Percentiles rank a stretch among this genome's conserved stretches.
These are phyloP conservation scores for Penicillium manginii DNA, from an alignment of 495 filamentous ascomycete species.

Conservation along the genomic window DNA sequence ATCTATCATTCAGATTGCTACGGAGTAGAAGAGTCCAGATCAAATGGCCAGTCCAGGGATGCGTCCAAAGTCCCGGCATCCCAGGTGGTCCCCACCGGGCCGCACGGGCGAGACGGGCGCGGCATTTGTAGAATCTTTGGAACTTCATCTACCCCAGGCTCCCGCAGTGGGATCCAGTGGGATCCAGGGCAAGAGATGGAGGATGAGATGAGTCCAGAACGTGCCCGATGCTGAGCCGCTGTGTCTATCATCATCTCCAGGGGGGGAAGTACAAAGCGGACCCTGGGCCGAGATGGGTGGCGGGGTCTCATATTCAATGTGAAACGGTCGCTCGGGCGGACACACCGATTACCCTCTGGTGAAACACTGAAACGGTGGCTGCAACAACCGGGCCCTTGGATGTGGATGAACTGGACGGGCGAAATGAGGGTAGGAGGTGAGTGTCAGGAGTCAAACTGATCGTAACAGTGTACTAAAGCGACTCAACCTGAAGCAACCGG, in stretches of 20 bases:
- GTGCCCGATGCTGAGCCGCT: not conserved
- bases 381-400: conserved; percentile 9
- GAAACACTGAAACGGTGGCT: conserved; percentile 18
- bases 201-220: conserved; percentile 1
- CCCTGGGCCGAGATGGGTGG: not conserved
- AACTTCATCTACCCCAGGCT: conserved; percentile 12
- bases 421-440: not conserved
- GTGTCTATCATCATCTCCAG: conserved; percentile 5
- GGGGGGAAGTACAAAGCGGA: not conserved
- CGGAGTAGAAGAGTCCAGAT: conserved; percentile 2
- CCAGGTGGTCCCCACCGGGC: conserved; percentile 1
- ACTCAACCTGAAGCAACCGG: not conserved
- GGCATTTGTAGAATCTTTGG: conserved; percentile 4
- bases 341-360: conserved; percentile 1
- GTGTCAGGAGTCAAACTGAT: not conserved
- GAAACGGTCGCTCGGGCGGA: conserved; percentile 5
- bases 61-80: conserved; percentile 3
- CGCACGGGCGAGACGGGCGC: conserved; percentile 2
- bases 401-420: conserved; percentile 1
- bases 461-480: not conserved
- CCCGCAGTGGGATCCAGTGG: not conserved
- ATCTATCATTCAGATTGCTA: not conserved
- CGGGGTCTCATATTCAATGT: conserved; percentile 3
- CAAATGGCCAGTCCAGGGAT: not conserved
- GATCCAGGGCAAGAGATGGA: not conserved